phyloP scores from a whole-genome alignment of 495 filamentous ascomycete genomes.

The Tuber umbilicatum region DNA sequence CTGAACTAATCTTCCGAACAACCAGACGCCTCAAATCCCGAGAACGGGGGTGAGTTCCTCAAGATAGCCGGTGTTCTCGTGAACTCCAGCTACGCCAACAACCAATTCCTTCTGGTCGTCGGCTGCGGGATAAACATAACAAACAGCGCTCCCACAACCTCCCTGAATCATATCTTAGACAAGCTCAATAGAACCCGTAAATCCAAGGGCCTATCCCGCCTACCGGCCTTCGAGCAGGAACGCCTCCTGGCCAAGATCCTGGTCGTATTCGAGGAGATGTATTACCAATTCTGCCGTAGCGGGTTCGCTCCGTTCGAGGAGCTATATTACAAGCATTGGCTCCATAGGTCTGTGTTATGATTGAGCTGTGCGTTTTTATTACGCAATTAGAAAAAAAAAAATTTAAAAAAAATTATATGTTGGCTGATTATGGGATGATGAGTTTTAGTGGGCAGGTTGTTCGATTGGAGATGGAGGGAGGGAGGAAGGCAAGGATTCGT shows the following conservation, averaged over 20 bases:
- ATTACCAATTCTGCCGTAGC: constrained; percentile 61
- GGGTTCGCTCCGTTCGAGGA: constrained; percentile 72
- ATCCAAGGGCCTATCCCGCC: constrained; percentile 17
- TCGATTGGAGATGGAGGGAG: constrained; percentile 75
- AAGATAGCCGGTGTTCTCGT: constrained; percentile 94
- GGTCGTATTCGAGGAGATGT: constrained; percentile 69
- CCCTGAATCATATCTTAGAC: constrained; percentile 64
- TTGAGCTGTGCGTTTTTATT: not conserved
- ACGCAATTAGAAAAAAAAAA: not conserved
- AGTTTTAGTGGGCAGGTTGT: constrained; percentile 63
- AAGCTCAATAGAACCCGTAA: constrained; percentile 29
- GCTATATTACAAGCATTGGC: constrained; percentile 78
- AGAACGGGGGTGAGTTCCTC: constrained; percentile 59
- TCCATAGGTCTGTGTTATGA: constrained; percentile 55
- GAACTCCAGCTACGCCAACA: constrained; percentile 71
- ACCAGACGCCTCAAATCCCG: constrained; percentile 63
- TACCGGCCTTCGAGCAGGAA: constrained; percentile 63
- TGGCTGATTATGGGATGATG: constrained; percentile 1
- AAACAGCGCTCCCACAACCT: constrained; percentile 81
- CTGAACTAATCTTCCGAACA: not conserved
- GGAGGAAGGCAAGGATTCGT: constrained; percentile 68
- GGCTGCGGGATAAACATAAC: constrained; percentile 86
- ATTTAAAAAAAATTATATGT: not conserved
- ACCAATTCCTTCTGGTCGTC: constrained; percentile 77
- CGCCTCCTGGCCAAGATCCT: constrained; percentile 78